Conservation (phyloP, 2,329 filamentous ascomycete species). For the Aurifilum marmelostoma region DNA sequence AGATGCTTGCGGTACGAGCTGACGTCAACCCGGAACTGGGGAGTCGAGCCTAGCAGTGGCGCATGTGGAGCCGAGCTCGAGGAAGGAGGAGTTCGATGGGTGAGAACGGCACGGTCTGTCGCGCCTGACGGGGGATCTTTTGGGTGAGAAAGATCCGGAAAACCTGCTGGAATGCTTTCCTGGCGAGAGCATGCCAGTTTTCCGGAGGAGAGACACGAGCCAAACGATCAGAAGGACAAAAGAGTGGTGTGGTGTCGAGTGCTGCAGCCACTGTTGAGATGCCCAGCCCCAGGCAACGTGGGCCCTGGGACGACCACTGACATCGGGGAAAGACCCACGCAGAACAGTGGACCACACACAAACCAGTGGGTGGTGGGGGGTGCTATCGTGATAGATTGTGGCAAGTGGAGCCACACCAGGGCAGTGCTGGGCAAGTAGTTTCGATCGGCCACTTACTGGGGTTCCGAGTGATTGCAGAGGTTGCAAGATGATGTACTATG, state of each 20-base stretch:
- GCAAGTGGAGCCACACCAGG: conserved; percentile 16
- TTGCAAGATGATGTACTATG: not conserved
- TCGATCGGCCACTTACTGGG: not conserved
- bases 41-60: conserved; percentile 1
- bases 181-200: not conserved
- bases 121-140: not conserved
- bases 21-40: conserved; percentile 18
- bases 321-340: conserved; percentile 1
- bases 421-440: not conserved
- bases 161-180: not conserved
- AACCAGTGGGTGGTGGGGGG: conserved; percentile 7
- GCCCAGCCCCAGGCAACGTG: not conserved
- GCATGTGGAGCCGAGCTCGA: not conserved
- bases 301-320: conserved; percentile 1
- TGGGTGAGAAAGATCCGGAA: not conserved
- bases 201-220: not conserved
- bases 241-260: not conserved
- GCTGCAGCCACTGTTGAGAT: not conserved
- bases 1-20: conserved; percentile 9
- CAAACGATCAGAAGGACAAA: not conserved
- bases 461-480: not conserved
- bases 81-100: not conserved
- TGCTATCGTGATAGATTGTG: conserved; percentile 10
- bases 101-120: not conserved
- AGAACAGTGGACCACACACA: conserved; percentile 8